Evolutionary conservation across 2,329 filamentous ascomycete species (phyloP), one percentile per base, ranked within the genome.

Genomic region (Colletotrichum spinosum): DNA sequence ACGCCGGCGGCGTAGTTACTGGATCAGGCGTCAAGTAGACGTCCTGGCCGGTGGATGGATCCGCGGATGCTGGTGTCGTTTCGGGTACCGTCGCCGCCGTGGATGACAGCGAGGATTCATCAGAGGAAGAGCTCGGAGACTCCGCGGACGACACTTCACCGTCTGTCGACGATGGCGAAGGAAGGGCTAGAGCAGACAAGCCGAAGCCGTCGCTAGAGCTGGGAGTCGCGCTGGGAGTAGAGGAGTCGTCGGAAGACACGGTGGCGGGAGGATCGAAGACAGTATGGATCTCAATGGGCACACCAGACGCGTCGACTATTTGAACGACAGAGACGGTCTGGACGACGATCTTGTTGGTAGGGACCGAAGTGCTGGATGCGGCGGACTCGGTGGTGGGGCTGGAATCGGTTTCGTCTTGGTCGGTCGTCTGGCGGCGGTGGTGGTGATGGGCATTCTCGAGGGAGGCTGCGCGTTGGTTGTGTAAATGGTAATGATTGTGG

Each of bases 261-360:
- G 80, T 81, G 69, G 76, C 74, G 42, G 80, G 73, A 50, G 77
- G 68, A 45, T 77, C 75, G 69, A 72, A 74, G 59, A 81, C 69
- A 38, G 85, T 87, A 63, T 80, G 75, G 25, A 81, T 72, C 55
- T 78, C 74, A 50, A 86, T 71, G 53, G 81, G 77, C 35, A 77
- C 78, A 67, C 85, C 85, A 49, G 74, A 72, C 50, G 76, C 75
- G 74, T 87, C 83, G 67, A 87, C 80, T 67, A 84, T 71, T 69
- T 87, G 81, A 60, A 88, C 74, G 72, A 88, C 77, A 34, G 84
- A 86, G 68, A 88, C 75, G 70, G 86, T 88, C 73, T 86, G 80
- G 57, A 86, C 77, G 70, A 88, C 77, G 65, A 84, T 75, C 70
- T 25, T 5, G 25, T 78, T 75, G 57, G 56, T 42, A 17, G 61